phyloP scores from a whole-genome alignment of 495 filamentous ascomycete genomes.

The Bathelium albidoporum region DNA sequence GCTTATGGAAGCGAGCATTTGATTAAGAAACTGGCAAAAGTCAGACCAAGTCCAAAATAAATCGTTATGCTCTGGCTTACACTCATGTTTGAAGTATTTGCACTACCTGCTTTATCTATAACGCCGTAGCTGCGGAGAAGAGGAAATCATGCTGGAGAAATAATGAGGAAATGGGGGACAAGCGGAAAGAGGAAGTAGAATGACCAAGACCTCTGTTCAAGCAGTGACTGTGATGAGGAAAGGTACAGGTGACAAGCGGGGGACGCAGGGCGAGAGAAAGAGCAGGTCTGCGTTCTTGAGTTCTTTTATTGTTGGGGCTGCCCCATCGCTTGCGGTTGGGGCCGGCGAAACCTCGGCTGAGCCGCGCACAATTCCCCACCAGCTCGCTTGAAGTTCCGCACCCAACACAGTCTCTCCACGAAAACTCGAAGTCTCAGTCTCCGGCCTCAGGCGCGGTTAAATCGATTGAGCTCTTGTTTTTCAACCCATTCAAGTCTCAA shows the following conservation, averaged over 20 bases:
- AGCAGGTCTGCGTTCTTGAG: slow-evolving; percentile 4
- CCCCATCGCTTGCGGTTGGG: not conserved
- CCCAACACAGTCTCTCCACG: slow-evolving; percentile 18
- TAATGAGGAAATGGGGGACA: not conserved
- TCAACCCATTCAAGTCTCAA: slow-evolving; percentile 1
- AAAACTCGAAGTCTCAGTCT: slow-evolving; percentile 78
- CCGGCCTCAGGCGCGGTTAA: slow-evolving; percentile 82
- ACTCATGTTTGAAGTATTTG: not conserved
- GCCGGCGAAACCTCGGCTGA: not conserved
- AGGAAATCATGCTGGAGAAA: not conserved
- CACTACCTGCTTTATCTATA: not conserved
- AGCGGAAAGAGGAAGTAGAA: not conserved
- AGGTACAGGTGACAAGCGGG: not conserved
- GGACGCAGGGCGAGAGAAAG: not conserved
- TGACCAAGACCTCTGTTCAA: too few species aligned
- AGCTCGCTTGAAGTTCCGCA: not conserved
- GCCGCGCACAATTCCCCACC: slow-evolving; percentile 41
- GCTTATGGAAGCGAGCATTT: not conserved
- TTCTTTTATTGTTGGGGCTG: slow-evolving; percentile 20
- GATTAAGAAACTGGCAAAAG: not conserved
- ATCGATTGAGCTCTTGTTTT: slow-evolving; percentile 90
- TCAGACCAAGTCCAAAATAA: not conserved
- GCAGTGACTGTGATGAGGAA: not conserved
- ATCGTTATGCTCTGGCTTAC: not conserved
- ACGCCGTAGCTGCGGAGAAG: not conserved